Evolutionary conservation across 805 yeast genomes (phyloP).

Genomic region (Suhomyces sp.): DNA sequence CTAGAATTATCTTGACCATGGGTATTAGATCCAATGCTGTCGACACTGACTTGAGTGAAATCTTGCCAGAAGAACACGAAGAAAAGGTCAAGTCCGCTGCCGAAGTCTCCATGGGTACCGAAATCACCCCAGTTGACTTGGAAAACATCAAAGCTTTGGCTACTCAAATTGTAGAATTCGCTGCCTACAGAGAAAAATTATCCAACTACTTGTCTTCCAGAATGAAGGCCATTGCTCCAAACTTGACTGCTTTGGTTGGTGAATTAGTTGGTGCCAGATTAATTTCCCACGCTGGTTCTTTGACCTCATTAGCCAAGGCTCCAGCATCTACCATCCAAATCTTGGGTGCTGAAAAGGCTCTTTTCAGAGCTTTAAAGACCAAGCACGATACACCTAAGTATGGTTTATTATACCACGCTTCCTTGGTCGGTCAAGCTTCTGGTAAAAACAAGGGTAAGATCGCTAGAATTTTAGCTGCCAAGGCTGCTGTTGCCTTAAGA

Average conservation of each 20-base stretch:
- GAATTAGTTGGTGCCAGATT: slow-evolving; percentile 98
- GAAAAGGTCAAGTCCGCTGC: slow-evolving; percentile 87
- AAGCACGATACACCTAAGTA: slow-evolving; percentile 98
- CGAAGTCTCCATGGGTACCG: slow-evolving; percentile 99
- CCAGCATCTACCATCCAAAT: slow-evolving; percentile 99
- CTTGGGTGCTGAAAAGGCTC: slow-evolving; percentile 98
- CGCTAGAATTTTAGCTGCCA: slow-evolving; percentile 97
- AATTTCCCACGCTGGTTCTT: slow-evolving; percentile 95
- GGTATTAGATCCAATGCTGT: slow-evolving; percentile 90
- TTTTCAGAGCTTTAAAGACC: slow-evolving; percentile 97
- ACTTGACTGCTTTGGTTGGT: slow-evolving; percentile 91
- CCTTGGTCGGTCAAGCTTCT: slow-evolving; percentile 95
- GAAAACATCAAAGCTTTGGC: slow-evolving; percentile 87
- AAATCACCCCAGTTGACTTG: slow-evolving; percentile 88
- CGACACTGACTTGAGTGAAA: slow-evolving; percentile 70
- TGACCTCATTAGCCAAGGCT: slow-evolving; percentile 92
- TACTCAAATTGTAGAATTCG: slow-evolving; percentile 92
- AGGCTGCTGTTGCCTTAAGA: slow-evolving; percentile 95
- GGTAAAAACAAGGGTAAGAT: slow-evolving; percentile 98
- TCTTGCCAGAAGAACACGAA: slow-evolving; percentile 46
- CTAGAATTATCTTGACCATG: slow-evolving; percentile 90
- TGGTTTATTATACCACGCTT: slow-evolving; percentile 95
- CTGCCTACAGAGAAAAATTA: slow-evolving; percentile 94
- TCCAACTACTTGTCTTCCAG: slow-evolving; percentile 87
- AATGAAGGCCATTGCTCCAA: slow-evolving; percentile 99